These are phyloP conservation scores for Pichia sp. DNA, from an alignment of 1,139 yeast species.

Conservation along the genomic window DNA sequence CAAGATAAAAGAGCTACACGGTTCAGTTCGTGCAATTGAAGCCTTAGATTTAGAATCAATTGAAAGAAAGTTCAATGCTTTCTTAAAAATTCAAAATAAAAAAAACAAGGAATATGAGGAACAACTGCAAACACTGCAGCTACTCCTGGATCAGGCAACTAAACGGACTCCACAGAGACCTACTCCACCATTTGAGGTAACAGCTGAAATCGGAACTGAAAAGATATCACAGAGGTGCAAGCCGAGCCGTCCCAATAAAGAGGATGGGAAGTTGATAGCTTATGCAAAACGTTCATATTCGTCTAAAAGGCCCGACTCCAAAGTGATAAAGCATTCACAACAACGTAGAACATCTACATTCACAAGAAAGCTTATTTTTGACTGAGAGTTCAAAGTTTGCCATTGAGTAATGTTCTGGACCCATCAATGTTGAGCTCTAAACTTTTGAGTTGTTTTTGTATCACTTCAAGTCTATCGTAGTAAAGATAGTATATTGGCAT, in stretches of 20 bases:
- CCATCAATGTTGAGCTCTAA: conserved; percentile 34
- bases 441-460: conserved; percentile 27
- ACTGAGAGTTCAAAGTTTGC: conserved; percentile 3
- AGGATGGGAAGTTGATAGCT: not conserved
- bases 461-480: conserved; percentile 41
- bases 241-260: not conserved
- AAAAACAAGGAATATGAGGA: not conserved
- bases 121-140: not conserved
- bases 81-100: not conserved
- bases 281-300: not conserved
- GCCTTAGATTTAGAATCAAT: not conserved
- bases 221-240: not conserved
- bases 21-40: not conserved
- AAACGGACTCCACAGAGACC: not conserved
- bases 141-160: not conserved
- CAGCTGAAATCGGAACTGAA: not conserved
- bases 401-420: conserved; percentile 26
- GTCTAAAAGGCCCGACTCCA: not conserved
- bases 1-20: conserved; percentile 6
- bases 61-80: not conserved
- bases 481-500: conserved; percentile 82
- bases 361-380: conserved; percentile 12
- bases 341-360: conserved; percentile 1
- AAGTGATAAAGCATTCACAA: not conserved
- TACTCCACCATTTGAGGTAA: not conserved